Percentiles rank a stretch among this genome's conserved stretches.
These are phyloP conservation scores for Rubia tinctorum DNA, from an alignment of 305 asterid genomes.

Conservation along the genomic window DNA sequence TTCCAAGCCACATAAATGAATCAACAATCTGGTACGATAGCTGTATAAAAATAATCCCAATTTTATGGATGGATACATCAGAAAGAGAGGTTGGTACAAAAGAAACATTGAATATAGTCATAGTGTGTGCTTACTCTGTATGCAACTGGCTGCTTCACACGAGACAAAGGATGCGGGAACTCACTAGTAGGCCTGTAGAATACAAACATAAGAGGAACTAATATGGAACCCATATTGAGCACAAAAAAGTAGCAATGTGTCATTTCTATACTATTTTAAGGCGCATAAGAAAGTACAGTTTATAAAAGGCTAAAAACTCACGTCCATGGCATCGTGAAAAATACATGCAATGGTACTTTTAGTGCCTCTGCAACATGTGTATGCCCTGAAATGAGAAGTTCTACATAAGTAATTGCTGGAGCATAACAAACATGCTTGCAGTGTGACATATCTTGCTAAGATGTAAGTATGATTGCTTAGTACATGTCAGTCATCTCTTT, in stretches of 20 bases:
- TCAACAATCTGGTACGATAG: conserved; percentile 89
- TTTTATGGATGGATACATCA: not conserved
- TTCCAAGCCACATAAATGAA: conserved; percentile 83
- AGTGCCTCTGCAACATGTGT: conserved; percentile 88
- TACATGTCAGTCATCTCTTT: not conserved
- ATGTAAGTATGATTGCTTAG: not conserved
- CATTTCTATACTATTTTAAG: not conserved
- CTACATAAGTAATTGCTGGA: conserved; percentile 2
- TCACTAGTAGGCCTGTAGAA: conserved; percentile 78
- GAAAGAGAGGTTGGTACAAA: not conserved
- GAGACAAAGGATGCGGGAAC: conserved; percentile 97
- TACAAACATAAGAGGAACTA: conserved; percentile 5
- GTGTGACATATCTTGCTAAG: not conserved
- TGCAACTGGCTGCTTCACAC: conserved; percentile 77
- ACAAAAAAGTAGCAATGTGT: not conserved
- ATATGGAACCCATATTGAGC: not conserved
- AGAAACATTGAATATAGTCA: conserved; percentile 2
- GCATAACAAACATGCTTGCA: not conserved
- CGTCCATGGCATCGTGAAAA: conserved; percentile 99
- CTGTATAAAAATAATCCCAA: conserved; percentile 36
- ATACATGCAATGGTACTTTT: conserved; percentile 75
- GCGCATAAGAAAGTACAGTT: not conserved
- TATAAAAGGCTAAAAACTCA: conserved; percentile 34
- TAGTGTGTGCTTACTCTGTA: conserved; percentile 55
- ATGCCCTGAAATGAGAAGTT: conserved; percentile 54